These are phyloP conservation scores for Rubia occidens DNA, from an alignment of 305 asterid species.

Conservation along the genomic window DNA sequence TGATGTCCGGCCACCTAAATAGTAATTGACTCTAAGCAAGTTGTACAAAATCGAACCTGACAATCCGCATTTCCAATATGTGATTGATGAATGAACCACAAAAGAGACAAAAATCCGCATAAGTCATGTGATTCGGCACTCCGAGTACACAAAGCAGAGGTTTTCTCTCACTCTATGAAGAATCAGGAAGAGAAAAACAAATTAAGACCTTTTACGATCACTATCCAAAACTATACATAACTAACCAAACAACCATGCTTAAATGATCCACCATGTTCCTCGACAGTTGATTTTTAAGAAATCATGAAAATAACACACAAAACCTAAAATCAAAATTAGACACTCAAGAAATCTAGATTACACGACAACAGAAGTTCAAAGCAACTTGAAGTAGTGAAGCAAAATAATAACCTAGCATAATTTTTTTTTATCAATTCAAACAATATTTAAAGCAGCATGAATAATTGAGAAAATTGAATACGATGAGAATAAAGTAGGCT, in stretches of 20 bases:
- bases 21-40: not conserved
- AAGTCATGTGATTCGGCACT: conserved; percentile 92
- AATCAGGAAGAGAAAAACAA: conserved; percentile 11
- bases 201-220: not conserved
- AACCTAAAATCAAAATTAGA: not conserved
- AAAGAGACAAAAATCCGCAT: conserved; percentile 91
- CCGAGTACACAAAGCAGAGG: conserved; percentile 83
- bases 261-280: not conserved
- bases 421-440: not conserved
- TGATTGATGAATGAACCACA: conserved; percentile 79
- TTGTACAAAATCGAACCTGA: conserved; percentile 47
- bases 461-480: not conserved
- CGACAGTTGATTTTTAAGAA: too few species aligned
- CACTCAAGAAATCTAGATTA: too few species aligned
- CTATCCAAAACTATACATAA: not conserved
- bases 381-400: too few species aligned
- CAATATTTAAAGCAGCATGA: not conserved
- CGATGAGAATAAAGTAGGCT: not conserved
- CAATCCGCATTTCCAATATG: conserved; percentile 83
- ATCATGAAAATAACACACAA: too few species aligned
- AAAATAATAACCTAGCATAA: not conserved
- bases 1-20: not conserved
- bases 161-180: conserved; percentile 56
- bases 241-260: not conserved
- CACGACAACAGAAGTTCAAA: too few species aligned